Percentiles rank a stretch among this genome's conserved stretches.
Conservation (phyloP, 768 basidiomycete genomes). For the Crucibulum laeve region DNA sequence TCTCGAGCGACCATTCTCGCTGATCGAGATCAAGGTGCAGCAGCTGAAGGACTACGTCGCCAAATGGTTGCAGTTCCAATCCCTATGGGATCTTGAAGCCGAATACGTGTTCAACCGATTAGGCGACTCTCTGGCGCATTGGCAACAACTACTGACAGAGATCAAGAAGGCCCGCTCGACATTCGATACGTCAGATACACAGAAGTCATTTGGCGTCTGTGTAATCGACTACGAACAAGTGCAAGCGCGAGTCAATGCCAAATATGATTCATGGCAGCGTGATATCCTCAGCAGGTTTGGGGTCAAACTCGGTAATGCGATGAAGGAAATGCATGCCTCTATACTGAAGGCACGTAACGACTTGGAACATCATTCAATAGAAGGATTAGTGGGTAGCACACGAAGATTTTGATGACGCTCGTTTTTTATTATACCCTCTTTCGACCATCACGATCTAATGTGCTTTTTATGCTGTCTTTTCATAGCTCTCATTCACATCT, state of each 20-base stretch:
- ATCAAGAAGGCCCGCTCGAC: constrained; percentile 96
- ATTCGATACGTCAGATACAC: constrained; percentile 95
- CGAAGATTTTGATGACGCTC: constrained; percentile 43
- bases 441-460: too few relatives aligned
- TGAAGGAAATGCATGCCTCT: constrained; percentile 96
- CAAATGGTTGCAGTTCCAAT: constrained; percentile 99
- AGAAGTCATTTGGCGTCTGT: constrained; percentile 88
- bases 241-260: constrained; percentile 94
- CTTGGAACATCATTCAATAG: constrained; percentile 94
- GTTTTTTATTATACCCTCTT: background rate
- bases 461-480: too few relatives aligned
- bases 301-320: constrained; percentile 85
- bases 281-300: constrained; percentile 94
- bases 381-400: constrained; percentile 73
- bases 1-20: constrained; percentile 74
- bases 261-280: constrained; percentile 97
- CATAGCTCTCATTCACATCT: too few relatives aligned
- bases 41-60: constrained; percentile 87
- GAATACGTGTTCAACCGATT: constrained; percentile 95
- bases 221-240: constrained; percentile 98
- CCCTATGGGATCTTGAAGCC: constrained; percentile 95
- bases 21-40: constrained; percentile 86
- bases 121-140: constrained; percentile 88
- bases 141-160: constrained; percentile 94
- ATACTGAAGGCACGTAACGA: constrained; percentile 94